Evolutionary conservation across 768 basidiomycete genomes (phyloP), one percentile per base, ranked within the genome.

Genomic region (Tulasnella sp.): DNA sequence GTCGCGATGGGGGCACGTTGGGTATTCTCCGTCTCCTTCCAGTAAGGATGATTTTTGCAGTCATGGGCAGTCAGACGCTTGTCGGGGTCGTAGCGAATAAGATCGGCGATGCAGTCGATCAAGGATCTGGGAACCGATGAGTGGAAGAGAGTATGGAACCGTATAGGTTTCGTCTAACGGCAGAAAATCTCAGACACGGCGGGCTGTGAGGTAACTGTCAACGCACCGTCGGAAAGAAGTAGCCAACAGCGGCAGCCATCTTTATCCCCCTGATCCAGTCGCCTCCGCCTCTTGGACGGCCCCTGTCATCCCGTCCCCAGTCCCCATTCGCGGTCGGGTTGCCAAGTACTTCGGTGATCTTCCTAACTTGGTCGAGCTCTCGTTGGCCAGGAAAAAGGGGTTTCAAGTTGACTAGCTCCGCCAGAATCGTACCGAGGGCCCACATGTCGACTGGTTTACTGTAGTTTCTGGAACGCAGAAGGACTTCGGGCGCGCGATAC

Each of bases 391-490:
- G 96, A 68, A 99, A 99, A 40, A 99, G 72, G 5, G 96, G 94
- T 61, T 87, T 84, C 58, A 99, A 78, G 67, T 94, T 98, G 71
- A 96, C 78, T 56, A 97, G 75, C 69, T 99, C 96, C 6, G 93
- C 90, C 80, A 99, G 85, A 69, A 99, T 99, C 6, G 96, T 94
- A 14, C 96, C 96, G 53, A 99, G 73, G 2, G 96, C 96, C 96
- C 96, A 99, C 87, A 98, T 91, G 65, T 99, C 96, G 23, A 99
- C 94, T 3, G 96, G 92, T 65, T 86, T 87, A 8, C 90, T 93
- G 67, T 99, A 99, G 68, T 97, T 86, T 57, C 82, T 79, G 65
- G 88, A 90, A 59, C 89, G 76, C 37, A 99, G 77, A 29, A 99
- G 75, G 15, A 99, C 92, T 69, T 99, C 96, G 14, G 96, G 96